phyloP scores from a whole-genome alignment of 768 basidiomycete genomes.

The Lentinula sp. region DNA sequence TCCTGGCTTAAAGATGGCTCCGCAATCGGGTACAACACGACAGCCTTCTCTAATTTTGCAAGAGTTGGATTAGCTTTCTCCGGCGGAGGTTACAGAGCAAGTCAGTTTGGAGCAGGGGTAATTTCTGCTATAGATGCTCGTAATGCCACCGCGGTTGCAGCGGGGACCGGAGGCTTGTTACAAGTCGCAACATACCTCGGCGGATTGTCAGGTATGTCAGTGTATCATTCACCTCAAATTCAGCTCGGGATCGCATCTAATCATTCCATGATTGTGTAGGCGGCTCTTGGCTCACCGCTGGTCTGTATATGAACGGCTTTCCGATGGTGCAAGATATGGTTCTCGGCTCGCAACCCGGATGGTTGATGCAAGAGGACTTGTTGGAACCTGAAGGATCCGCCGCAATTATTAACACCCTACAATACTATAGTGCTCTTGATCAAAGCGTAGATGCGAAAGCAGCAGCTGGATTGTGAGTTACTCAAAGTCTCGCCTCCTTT shows the following conservation, averaged over 20 bases:
- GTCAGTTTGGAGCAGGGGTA: slow-evolving; percentile 58
- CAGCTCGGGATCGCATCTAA: not conserved
- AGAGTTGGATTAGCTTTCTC: slow-evolving; percentile 59
- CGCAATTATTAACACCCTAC: slow-evolving; percentile 38
- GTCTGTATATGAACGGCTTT: slow-evolving; percentile 60
- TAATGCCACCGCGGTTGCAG: slow-evolving; percentile 47
- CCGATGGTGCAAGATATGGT: slow-evolving; percentile 52
- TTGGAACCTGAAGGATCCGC: slow-evolving; percentile 32
- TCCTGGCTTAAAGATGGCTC: slow-evolving; percentile 55
- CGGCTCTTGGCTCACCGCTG: slow-evolving; percentile 66
- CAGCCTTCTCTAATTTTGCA: slow-evolving; percentile 35
- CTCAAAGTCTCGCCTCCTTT: not conserved
- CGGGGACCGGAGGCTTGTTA: slow-evolving; percentile 61
- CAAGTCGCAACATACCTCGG: slow-evolving; percentile 65
- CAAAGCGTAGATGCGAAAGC: slow-evolving; percentile 54
- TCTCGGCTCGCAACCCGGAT: slow-evolving; percentile 47
- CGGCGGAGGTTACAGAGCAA: slow-evolving; percentile 66
- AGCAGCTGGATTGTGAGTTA: slow-evolving; percentile 42
- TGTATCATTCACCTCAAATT: not conserved
- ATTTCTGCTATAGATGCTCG: slow-evolving; percentile 56
- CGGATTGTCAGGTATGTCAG: slow-evolving; percentile 51
- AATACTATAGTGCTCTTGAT: slow-evolving; percentile 48
- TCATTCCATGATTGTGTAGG: slow-evolving; percentile 25
- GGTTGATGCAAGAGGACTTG: slow-evolving; percentile 55
- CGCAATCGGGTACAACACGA: slow-evolving; percentile 43